These are phyloP conservation scores for Pichia cabralensis DNA, from an alignment of 805 yeast genomes.

Conservation along the genomic window DNA sequence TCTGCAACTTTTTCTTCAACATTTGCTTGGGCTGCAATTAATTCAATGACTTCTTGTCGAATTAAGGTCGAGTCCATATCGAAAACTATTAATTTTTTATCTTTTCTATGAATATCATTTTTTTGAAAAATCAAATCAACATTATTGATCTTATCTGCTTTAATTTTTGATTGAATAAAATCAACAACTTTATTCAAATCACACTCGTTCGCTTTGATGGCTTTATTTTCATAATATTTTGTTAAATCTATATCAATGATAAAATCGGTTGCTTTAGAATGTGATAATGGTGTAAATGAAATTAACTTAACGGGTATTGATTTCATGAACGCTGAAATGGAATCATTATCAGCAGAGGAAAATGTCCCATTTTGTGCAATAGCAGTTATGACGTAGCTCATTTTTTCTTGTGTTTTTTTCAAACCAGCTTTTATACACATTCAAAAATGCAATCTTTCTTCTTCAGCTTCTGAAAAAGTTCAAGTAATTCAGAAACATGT, in stretches of 20 bases:
- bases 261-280: slow-evolving; percentile 32
- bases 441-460: too few species aligned
- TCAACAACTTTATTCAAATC: too few species aligned
- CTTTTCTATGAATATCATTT: slow-evolving; percentile 22
- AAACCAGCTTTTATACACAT: too few species aligned
- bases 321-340: slow-evolving; percentile 20
- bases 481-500: too few species aligned
- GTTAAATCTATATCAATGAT: slow-evolving; percentile 17
- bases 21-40: slow-evolving; percentile 89
- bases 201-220: slow-evolving; percentile 11
- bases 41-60: slow-evolving; percentile 91
- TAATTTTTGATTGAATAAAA: slow-evolving; percentile 15
- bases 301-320: slow-evolving; percentile 23
- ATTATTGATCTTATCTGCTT: slow-evolving; percentile 13
- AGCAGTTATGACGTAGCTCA: slow-evolving; percentile 24
- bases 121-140: slow-evolving; percentile 37
- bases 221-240: slow-evolving; percentile 7
- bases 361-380: slow-evolving; percentile 19
- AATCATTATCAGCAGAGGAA: slow-evolving; percentile 13
- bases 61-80: slow-evolving; percentile 98
- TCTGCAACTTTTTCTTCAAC: slow-evolving; percentile 81
- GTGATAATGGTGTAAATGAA: slow-evolving; percentile 22
- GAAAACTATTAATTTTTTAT: slow-evolving; percentile 63
- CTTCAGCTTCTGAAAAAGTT: too few species aligned
- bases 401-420: too few species aligned